Base-by-base conservation (phyloP, 306 rosid species). In the Citrullus amarus region DNA sequence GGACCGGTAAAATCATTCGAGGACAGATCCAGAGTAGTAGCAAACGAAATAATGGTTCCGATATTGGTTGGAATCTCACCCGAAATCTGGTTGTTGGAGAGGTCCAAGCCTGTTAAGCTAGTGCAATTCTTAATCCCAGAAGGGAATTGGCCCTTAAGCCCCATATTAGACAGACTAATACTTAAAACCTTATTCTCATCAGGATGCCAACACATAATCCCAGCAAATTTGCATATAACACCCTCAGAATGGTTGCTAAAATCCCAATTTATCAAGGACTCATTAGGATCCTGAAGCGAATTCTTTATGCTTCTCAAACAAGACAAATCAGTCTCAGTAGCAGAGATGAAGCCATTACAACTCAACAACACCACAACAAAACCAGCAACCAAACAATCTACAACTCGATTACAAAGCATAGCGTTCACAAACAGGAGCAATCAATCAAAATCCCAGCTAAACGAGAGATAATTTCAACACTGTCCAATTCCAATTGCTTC, bases 121-220 rank as follows among this genome's bases (percentile, higher is more conserved):
- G 93, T 38, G 83, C 98, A 93, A 44, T 91, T 87, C 43, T 0
- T 1, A 68, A 93, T 43, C 18, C 61, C 87, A 0, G 5, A 54
- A 22, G 97, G 98, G 84, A 93, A 91, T 53, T 59, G 79, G 30
- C 97, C 98, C 82, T 83, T 87, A 56, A 93, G 97, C 62, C 97
- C 97, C 90, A 86, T 86, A 75, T 86, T 89, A 0, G 91, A 82
- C 68, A 93, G 84, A 67, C 60, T 80, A 55, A 93, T 86, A 65
- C 89, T 93, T 50, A 91, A 69, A 51, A 93, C 97, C 78, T 44
- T 88, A 79, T 88, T 89, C 85, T 93, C 98, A 63, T 88, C 89
- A 76, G 94, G 93, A 84, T 93, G 96, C 98, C 98, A 93, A 84
- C 98, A 93, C 54, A 91, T 88, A 9, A 93, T 80, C 63, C 98